Evolutionary conservation across 2,329 filamentous ascomycete genomes (phyloP).

Genomic region (Arthrobotrys musiformis): DNA sequence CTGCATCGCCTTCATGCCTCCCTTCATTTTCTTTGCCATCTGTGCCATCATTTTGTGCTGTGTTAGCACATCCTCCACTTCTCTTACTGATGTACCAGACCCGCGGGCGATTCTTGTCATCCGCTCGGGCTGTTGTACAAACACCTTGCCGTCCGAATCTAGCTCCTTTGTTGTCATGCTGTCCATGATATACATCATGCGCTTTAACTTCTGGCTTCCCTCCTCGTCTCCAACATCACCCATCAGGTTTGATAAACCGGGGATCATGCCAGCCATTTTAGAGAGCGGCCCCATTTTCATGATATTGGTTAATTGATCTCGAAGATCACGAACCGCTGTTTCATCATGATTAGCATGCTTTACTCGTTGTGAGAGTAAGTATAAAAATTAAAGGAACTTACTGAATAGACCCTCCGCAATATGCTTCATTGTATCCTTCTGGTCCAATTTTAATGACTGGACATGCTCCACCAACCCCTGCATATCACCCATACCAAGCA

Average conservation of each 20-base stretch:
- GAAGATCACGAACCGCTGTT: constrained; percentile 83
- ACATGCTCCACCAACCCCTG: constrained; percentile 95
- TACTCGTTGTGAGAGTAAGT: not conserved
- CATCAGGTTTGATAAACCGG: constrained; percentile 92
- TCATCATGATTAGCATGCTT: not conserved
- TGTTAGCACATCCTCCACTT: constrained; percentile 96
- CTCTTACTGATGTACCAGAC: constrained; percentile 86
- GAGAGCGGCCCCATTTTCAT: constrained; percentile 99
- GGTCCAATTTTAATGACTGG: constrained; percentile 91
- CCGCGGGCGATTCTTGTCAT: constrained; percentile 93
- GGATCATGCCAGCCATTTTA: constrained; percentile 99
- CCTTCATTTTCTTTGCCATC: constrained; percentile 99
- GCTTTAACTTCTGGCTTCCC: constrained; percentile 88
- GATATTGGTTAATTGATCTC: constrained; percentile 95
- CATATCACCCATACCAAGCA: constrained; percentile 98
- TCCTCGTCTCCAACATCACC: constrained; percentile 97
- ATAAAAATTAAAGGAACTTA: not conserved
- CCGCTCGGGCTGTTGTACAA: constrained; percentile 88
- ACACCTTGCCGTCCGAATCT: constrained; percentile 92
- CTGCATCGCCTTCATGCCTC: constrained; percentile 98
- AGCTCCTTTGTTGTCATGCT: constrained; percentile 97
- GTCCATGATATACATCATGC: constrained; percentile 99
- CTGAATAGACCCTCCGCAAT: constrained; percentile 92
- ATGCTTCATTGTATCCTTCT: constrained; percentile 99
- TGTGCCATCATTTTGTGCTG: constrained; percentile 99